phyloP scores from a whole-genome alignment of 768 basidiomycete genomes.

The Saitozyma podzolica region DNA sequence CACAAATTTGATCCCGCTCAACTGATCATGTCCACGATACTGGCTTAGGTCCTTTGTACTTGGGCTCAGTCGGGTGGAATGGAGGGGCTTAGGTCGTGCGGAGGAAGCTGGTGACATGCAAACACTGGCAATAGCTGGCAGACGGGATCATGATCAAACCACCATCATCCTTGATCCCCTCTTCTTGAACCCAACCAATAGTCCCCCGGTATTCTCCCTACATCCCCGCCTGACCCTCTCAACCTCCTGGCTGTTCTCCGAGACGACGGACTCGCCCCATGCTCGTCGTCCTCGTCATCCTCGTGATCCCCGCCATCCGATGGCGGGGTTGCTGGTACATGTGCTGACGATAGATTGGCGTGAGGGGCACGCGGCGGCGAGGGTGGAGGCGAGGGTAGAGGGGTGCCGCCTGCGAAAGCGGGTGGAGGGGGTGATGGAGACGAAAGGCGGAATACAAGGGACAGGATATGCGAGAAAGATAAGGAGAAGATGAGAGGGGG shows the following conservation, averaged over 20 bases:
- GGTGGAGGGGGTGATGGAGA: constrained; percentile 23
- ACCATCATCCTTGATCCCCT: constrained; percentile 2
- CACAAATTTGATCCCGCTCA: no score
- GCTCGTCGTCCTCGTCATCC: constrained; percentile 2
- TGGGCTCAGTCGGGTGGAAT: no score
- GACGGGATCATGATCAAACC: background rate
- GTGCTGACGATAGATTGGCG: background rate
- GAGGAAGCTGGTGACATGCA: no score
- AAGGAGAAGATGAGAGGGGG: constrained; percentile 39
- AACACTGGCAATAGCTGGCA: no score
- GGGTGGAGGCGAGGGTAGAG: constrained; percentile 11
- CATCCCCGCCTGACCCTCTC: background rate
- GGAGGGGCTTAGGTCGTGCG: no score
- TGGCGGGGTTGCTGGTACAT: background rate
- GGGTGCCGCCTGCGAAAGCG: constrained; percentile 39
- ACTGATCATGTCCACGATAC: no score
- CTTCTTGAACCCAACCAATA: constrained; percentile 17
- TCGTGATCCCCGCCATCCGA: background rate
- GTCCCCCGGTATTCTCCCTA: constrained; percentile 30
- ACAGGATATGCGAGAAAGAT: constrained; percentile 26
- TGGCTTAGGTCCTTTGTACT: no score
- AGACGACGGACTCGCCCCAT: background rate
- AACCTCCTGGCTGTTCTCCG: background rate
- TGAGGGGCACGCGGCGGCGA: background rate
- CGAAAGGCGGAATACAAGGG: constrained; percentile 30